Percentiles rank a stretch among this genome's conserved stretches.
phyloP scores from a whole-genome alignment of 2,329 filamentous ascomycete species.

The Blastomyces emzantsi region DNA sequence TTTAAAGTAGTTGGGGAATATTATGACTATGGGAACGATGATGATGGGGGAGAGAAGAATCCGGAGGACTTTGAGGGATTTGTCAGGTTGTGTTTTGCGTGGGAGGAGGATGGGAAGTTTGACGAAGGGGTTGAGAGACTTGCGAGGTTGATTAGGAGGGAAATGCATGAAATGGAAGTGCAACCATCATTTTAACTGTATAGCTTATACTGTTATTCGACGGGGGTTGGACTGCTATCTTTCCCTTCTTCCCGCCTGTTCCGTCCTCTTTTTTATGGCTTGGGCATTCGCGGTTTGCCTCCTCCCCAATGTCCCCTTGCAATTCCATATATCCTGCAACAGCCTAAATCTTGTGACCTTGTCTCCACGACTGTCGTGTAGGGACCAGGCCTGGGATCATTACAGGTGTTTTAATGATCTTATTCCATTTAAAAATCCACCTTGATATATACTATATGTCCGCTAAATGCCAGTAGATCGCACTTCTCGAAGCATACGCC shows the following conservation, averaged over 20 bases:
- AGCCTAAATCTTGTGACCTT: background rate
- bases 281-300: background rate
- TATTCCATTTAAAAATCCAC: background rate
- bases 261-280: background rate
- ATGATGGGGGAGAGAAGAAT: conserved; percentile 24
- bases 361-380: background rate
- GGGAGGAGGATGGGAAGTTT: conserved; percentile 58
- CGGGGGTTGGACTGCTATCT: background rate
- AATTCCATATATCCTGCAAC: background rate
- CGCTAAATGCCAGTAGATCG: background rate
- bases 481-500: background rate
- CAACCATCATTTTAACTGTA: background rate
- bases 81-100: conserved; percentile 62
- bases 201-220: background rate
- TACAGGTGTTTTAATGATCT: background rate
- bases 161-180: background rate
- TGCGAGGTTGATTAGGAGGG: conserved; percentile 39
- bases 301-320: background rate
- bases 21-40: conserved; percentile 14
- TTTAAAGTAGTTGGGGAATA: conserved; percentile 53
- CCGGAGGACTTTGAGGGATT: conserved; percentile 49
- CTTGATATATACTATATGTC: too few species aligned
- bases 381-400: background rate
- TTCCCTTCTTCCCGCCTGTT: background rate
- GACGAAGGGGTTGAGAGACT: conserved; percentile 59